Evolutionary conservation across 225 moss, liverwort and hornwort species (phyloP).

Genomic region (Marchantia polymorpha): DNA sequence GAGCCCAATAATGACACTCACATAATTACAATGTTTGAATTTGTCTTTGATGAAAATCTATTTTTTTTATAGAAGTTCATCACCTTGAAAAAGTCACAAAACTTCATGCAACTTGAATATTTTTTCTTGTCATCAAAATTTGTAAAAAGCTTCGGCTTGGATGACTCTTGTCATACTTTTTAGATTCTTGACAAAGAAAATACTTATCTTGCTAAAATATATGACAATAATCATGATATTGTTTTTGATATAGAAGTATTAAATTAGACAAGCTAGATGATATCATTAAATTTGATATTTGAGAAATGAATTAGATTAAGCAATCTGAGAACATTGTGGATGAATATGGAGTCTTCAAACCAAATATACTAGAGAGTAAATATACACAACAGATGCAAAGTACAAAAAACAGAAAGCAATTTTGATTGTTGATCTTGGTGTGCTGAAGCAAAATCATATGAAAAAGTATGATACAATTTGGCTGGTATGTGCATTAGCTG

Average conservation of each 20-base stretch:
- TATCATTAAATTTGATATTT: slow-evolving; percentile 43
- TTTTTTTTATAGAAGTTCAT: slow-evolving; percentile 2
- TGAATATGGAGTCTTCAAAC: slow-evolving; percentile 35
- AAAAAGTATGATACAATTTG: too few relatives aligned
- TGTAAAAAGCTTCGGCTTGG: background rate
- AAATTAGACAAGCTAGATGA: slow-evolving; percentile 46
- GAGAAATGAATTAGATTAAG: slow-evolving; percentile 49
- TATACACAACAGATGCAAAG: slow-evolving; percentile 33
- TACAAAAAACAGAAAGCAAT: slow-evolving; percentile 35
- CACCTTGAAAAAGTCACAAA: slow-evolving; percentile 13
- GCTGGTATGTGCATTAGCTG: too few relatives aligned
- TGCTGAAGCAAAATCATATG: slow-evolving; percentile 39
- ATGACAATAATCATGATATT: slow-evolving; percentile 34
- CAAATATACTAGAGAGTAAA: slow-evolving; percentile 26
- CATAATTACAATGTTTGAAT: background rate
- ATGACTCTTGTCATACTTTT: slow-evolving; percentile 37
- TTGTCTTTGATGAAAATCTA: slow-evolving; percentile 14
- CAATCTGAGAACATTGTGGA: slow-evolving; percentile 39
- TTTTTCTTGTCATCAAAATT: background rate
- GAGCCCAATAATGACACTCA: slow-evolving; percentile 16
- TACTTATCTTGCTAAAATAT: slow-evolving; percentile 25
- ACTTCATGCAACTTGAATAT: slow-evolving; percentile 1
- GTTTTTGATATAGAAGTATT: slow-evolving; percentile 42
- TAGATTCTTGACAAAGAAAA: slow-evolving; percentile 41
- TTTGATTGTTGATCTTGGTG: slow-evolving; percentile 25